Evolutionary conservation across 495 filamentous ascomycete genomes (phyloP).

Genomic region (Aeminium ludgeri): DNA sequence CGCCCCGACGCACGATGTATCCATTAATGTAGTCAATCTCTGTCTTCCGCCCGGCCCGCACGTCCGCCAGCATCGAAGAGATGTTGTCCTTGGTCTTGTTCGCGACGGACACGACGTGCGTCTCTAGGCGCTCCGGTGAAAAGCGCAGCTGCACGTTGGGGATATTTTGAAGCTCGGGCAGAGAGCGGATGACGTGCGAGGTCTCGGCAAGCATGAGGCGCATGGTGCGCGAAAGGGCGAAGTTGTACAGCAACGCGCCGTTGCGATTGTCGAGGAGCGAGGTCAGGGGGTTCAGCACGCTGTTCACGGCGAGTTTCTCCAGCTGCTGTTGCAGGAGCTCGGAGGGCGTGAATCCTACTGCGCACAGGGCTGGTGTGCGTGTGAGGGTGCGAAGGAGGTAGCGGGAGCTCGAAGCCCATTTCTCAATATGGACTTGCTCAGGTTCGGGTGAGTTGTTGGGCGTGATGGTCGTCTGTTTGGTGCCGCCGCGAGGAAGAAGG

Average conservation of each 20-base stretch:
- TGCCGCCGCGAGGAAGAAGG: conserved; percentile 23
- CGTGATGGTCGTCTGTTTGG: neutral
- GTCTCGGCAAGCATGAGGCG: conserved; percentile 51
- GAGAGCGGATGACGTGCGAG: conserved; percentile 40
- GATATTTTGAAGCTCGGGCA: conserved; percentile 49
- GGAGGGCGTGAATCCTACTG: conserved; percentile 26
- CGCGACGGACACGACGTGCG: conserved; percentile 38
- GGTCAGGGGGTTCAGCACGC: conserved; percentile 67
- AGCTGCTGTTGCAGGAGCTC: conserved; percentile 48
- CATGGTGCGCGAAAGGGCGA: conserved; percentile 37
- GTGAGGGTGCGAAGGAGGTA: conserved; percentile 25
- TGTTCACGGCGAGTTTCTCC: conserved; percentile 65
- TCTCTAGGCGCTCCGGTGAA: conserved; percentile 37
- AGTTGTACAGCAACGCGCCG: conserved; percentile 49
- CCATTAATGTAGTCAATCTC: conserved; percentile 80
- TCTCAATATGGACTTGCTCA: conserved; percentile 6
- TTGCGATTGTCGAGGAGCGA: conserved; percentile 56
- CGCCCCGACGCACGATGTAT: conserved; percentile 53
- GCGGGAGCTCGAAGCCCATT: conserved; percentile 18
- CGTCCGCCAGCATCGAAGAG: conserved; percentile 71
- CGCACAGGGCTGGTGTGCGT: conserved; percentile 27
- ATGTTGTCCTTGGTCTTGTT: conserved; percentile 47
- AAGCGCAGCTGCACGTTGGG: conserved; percentile 43
- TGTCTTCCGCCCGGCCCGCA: conserved; percentile 41
- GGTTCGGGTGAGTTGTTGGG: neutral